These are phyloP conservation scores for Leccinum pallidistipes DNA, from an alignment of 1,284 basidiomycete species.

Conservation along the genomic window DNA sequence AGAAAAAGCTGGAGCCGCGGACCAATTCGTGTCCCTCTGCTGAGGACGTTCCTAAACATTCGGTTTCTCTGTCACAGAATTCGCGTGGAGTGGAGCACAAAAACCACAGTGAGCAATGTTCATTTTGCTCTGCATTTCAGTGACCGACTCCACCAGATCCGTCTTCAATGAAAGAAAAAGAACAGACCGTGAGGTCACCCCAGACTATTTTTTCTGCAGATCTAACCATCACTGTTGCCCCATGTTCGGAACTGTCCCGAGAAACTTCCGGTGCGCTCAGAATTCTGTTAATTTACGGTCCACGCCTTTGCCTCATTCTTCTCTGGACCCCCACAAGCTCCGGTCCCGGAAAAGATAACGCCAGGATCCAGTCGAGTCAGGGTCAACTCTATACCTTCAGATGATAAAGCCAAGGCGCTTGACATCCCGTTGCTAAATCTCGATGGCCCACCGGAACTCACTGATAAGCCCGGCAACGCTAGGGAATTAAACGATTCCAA, in stretches of 20 bases:
- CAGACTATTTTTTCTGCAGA: slow-evolving; percentile 8
- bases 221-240: neutral
- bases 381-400: slow-evolving; percentile 1
- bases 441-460: slow-evolving; percentile 44
- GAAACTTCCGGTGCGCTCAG: slow-evolving; percentile 21
- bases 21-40: neutral
- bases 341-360: slow-evolving; percentile 12
- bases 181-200: slow-evolving; percentile 4
- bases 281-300: slow-evolving; percentile 4
- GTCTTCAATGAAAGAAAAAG: slow-evolving; percentile 6
- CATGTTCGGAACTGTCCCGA: slow-evolving; percentile 7
- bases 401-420: slow-evolving; percentile 16
- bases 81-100: neutral
- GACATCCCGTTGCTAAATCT: slow-evolving; percentile 56
- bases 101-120: slow-evolving; percentile 16
- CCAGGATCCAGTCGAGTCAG: slow-evolving; percentile 9
- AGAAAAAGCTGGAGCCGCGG: slow-evolving; percentile 14
- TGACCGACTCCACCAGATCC: slow-evolving; percentile 13
- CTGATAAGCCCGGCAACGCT: slow-evolving; percentile 34
- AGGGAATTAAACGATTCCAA: slow-evolving; percentile 32
- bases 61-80: neutral
- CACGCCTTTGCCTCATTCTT: slow-evolving; percentile 16
- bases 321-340: slow-evolving; percentile 14
- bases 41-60: neutral
- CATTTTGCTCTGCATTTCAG: neutral